These are phyloP conservation scores for Chrysanthemum seticuspe DNA, from an alignment of 129 eudicot species.

Conservation along the genomic window DNA sequence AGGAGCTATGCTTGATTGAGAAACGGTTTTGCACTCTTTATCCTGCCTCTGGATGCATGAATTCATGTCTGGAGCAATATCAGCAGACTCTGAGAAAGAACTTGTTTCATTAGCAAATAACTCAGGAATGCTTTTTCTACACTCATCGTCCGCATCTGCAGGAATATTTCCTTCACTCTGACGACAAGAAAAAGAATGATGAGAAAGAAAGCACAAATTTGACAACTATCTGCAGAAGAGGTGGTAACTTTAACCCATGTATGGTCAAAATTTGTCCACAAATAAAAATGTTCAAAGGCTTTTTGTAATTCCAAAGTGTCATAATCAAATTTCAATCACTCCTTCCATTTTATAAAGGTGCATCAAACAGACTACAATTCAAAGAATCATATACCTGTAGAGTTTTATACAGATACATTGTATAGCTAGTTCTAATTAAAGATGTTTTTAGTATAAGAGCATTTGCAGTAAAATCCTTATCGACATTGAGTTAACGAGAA, in stretches of 20 bases:
- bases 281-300: neutral
- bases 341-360: too few species aligned
- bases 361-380: too few species aligned
- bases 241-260: too few species aligned
- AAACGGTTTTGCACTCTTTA: conserved; percentile 26
- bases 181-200: conserved; percentile 17
- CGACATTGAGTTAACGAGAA: neutral
- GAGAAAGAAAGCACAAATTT: neutral
- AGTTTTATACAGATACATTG: neutral
- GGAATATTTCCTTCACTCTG: conserved; percentile 47
- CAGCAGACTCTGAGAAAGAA: conserved; percentile 77
- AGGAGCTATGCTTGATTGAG: conserved; percentile 51
- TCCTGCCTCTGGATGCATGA: conserved; percentile 52
- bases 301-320: neutral
- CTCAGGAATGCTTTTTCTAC: conserved; percentile 29
- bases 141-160: conserved; percentile 23
- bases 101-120: conserved; percentile 61
- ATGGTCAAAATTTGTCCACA: too few species aligned
- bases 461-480: neutral
- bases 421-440: neutral
- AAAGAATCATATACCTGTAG: neutral
- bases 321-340: neutral
- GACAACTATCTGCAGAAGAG: neutral
- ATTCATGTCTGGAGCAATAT: conserved; percentile 65
- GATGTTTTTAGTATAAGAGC: neutral